Evolutionary conservation across 2,329 filamentous ascomycete genomes (phyloP), one percentile per base, ranked within the genome.

Genomic region (Metarhizium guizhouense): DNA sequence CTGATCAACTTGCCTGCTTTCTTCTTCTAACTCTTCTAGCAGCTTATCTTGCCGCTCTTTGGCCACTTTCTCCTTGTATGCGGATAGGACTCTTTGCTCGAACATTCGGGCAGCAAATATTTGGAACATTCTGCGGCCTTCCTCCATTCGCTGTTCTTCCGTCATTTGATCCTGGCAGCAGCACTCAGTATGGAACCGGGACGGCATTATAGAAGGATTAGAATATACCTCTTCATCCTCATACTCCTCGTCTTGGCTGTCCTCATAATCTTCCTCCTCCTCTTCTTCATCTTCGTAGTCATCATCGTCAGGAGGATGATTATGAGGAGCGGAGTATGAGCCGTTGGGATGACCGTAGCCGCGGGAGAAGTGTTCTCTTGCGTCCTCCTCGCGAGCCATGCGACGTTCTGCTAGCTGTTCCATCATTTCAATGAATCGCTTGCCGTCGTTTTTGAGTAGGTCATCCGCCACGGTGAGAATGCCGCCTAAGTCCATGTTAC

Each of bases 341-440:
- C 80, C 85, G 72, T 87, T 86, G 58, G 82, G 71, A 66, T 82
- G 80, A 61, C 72, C 72, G 58, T 79, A 82, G 67, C 79, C 78
- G 60, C 82, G 79, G 55, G 85, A 78, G 67, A 85, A 78, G 63
- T 82, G 77, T 62, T 83, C 78, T 59, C 70, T 64, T 43, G 90
- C 89, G 68, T 96, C 91, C 74, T 94, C 92, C 76, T 97, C 93
- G 63, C 94, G 87, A 68, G 92, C 90, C 93, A 99, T 96, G 65
- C 94, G 85, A 65, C 93, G 89, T 75, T 99, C 94, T 42, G 94
- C 94, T 65, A 99, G 82, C 75, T 97, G 93, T 72, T 99, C 94
- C 94, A 99, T 99, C 94, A 99, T 99, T 71, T 99, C 94, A 73
- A 99, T 99, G 76, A 99, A 99, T 68, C 96, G 95, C 73, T 95